These are phyloP conservation scores for grape (Vitis vinifera) DNA, from an alignment of 164 flowering plant species.

Conservation along the genomic window DNA sequence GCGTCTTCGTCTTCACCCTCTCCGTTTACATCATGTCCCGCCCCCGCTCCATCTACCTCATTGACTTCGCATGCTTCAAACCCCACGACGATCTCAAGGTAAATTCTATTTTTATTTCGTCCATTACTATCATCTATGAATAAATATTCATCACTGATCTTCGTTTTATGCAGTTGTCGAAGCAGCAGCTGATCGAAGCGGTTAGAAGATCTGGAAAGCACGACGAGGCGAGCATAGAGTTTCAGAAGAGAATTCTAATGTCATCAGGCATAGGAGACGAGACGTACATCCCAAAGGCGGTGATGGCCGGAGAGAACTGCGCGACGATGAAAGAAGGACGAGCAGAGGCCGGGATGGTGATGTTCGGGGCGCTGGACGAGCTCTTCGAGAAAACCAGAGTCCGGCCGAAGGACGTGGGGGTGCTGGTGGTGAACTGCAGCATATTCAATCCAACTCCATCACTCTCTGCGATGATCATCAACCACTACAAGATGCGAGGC, in stretches of 20 bases:
- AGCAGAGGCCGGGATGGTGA: conserved; percentile 69
- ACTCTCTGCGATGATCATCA: conserved; percentile 89
- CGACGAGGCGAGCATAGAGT: conserved; percentile 64
- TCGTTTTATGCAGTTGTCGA: conserved; percentile 51
- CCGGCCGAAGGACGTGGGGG: conserved; percentile 82
- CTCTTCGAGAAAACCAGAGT: conserved; percentile 69
- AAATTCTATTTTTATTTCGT: background rate
- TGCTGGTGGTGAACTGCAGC: conserved; percentile 90
- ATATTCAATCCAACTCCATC: conserved; percentile 95
- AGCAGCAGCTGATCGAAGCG: conserved; percentile 58
- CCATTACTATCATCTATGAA: too few relatives aligned
- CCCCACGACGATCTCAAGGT: conserved; percentile 87
- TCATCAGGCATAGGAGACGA: conserved; percentile 91
- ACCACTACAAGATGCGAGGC: conserved; percentile 94
- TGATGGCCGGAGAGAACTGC: conserved; percentile 41
- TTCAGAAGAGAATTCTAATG: conserved; percentile 58
- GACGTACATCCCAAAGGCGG: conserved; percentile 69
- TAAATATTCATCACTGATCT: too few relatives aligned
- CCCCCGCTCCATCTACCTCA: conserved; percentile 75
- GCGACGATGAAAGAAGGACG: conserved; percentile 91
- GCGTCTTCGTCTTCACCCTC: conserved; percentile 61
- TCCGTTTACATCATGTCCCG: conserved; percentile 74
- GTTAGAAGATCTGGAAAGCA: conserved; percentile 68
- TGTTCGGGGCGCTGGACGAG: conserved; percentile 90
- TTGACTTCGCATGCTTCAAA: conserved; percentile 79